These are phyloP conservation scores for Penicillium verhagenii DNA, from an alignment of 495 filamentous ascomycete species.

Conservation along the genomic window DNA sequence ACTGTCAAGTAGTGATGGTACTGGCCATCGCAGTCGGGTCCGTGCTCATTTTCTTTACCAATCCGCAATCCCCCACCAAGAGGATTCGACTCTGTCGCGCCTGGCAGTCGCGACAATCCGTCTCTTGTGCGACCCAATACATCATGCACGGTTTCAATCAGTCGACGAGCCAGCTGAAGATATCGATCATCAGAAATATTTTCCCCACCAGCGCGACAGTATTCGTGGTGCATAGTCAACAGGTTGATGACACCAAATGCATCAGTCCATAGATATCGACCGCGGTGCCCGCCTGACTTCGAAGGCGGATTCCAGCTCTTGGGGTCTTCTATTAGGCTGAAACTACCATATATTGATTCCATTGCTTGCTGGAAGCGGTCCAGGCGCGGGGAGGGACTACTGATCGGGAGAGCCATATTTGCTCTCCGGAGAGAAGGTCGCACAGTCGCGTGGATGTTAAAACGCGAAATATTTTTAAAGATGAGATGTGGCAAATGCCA, in stretches of 20 bases:
- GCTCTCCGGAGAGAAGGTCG: slow-evolving; percentile 10
- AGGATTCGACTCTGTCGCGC: slow-evolving; percentile 54
- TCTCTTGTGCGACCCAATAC: slow-evolving; percentile 57
- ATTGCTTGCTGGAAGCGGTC: slow-evolving; percentile 39
- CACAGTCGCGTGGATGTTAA: slow-evolving; percentile 6
- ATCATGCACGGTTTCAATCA: slow-evolving; percentile 56
- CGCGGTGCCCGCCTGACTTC: slow-evolving; percentile 59
- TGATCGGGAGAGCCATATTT: slow-evolving; percentile 27
- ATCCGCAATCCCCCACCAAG: slow-evolving; percentile 62
- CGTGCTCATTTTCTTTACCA: slow-evolving; percentile 53
- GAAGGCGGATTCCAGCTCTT: slow-evolving; percentile 44
- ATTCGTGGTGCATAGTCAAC: slow-evolving; percentile 55
- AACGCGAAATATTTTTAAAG: background rate
- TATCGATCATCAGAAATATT: slow-evolving; percentile 33
- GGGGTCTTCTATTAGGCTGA: slow-evolving; percentile 31
- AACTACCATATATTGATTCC: slow-evolving; percentile 40
- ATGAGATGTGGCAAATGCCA: background rate
- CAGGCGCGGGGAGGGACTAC: slow-evolving; percentile 29
- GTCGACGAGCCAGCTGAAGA: slow-evolving; percentile 50
- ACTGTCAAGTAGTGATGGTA: slow-evolving; percentile 69
- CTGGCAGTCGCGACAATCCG: slow-evolving; percentile 45
- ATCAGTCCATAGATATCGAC: slow-evolving; percentile 68
- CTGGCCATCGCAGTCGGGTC: slow-evolving; percentile 61
- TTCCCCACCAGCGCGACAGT: slow-evolving; percentile 8
- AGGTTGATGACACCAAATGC: slow-evolving; percentile 70